phyloP scores from a whole-genome alignment of 1,139 yeast species.

The Scheffersomyces lignicola region DNA sequence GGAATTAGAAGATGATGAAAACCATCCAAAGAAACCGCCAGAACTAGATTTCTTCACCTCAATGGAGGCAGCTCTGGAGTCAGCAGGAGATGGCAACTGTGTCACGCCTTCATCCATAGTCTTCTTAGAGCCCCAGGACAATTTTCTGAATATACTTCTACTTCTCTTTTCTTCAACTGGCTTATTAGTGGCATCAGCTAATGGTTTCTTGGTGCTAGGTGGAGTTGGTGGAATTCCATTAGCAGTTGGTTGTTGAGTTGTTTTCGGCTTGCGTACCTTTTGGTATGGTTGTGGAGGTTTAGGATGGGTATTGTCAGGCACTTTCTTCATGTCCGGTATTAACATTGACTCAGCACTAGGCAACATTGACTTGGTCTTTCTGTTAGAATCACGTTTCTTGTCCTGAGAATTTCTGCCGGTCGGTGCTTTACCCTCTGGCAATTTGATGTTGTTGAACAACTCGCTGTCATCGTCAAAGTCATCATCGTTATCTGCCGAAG shows the following conservation, averaged over 20 bases:
- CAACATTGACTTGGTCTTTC: conserved; percentile 25
- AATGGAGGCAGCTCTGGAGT: conserved; percentile 30
- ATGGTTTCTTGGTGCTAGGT: conserved; percentile 26
- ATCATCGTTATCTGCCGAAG: conserved; percentile 14
- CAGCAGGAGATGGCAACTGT: conserved; percentile 44
- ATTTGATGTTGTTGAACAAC: conserved; percentile 45
- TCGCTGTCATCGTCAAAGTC: conserved; percentile 26
- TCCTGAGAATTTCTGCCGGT: conserved; percentile 16
- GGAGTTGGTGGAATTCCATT: conserved; percentile 21
- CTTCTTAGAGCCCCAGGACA: conserved; percentile 57
- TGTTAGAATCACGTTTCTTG: conserved; percentile 9
- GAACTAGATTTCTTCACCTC: conserved; percentile 27
- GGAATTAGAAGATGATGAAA: conserved; percentile 26
- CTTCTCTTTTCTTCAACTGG: conserved; percentile 34
- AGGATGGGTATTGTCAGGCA: conserved; percentile 6
- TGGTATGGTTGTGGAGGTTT: conserved; percentile 28
- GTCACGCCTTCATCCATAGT: conserved; percentile 20
- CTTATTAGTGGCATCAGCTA: conserved; percentile 35
- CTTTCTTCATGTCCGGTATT: conserved; percentile 24
- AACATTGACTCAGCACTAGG: conserved; percentile 44
- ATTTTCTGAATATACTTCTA: conserved; percentile 60
- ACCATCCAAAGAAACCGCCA: conserved; percentile 43
- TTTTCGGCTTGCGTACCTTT: conserved; percentile 23
- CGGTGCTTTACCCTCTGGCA: conserved; percentile 32
- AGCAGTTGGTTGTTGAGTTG: neutral